Conservation (phyloP, 1,284 basidiomycete genomes). For the Trichosporon faecale region DNA sequence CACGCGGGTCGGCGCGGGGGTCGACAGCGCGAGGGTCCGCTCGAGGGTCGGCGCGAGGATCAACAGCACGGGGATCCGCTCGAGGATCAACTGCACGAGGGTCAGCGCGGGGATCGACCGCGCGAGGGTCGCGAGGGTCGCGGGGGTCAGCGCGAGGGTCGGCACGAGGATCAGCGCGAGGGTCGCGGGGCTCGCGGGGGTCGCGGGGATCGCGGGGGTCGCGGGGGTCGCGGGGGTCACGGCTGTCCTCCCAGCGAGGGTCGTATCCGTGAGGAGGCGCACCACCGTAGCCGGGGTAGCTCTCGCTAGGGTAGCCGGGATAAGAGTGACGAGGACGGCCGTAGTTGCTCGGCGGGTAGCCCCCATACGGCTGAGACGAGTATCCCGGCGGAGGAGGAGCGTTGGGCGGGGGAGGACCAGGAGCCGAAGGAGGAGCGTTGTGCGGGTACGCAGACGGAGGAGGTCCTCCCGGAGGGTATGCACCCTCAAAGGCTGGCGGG, state of each 20-base stretch:
- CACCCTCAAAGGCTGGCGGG: conserved; percentile 16
- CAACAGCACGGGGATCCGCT: neutral
- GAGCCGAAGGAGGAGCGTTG: conserved; percentile 11
- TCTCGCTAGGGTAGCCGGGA: conserved; percentile 9
- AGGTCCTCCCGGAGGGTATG: conserved; percentile 21
- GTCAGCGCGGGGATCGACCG: neutral
- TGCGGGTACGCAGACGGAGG: conserved; percentile 14
- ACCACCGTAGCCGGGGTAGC: conserved; percentile 10
- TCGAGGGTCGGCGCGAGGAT: conserved; percentile 12
- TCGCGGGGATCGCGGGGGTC: conserved; percentile 3
- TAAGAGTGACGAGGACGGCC: conserved; percentile 7
- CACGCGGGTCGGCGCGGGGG: conserved; percentile 9
- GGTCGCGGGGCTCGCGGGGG: conserved; percentile 3
- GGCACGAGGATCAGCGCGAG: neutral
- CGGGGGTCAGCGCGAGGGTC: neutral
- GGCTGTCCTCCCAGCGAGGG: conserved; percentile 20
- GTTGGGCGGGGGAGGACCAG: conserved; percentile 1
- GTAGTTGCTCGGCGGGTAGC: conserved; percentile 11
- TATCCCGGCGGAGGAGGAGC: conserved; percentile 12
- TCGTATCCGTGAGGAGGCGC: conserved; percentile 17
- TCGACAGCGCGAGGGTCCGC: conserved; percentile 5
- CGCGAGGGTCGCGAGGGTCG: neutral
- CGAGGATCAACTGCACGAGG: neutral
- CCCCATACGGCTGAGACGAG: conserved; percentile 14
- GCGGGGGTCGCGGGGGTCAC: conserved; percentile 8